Percentiles rank a stretch among this genome's conserved stretches.
Evolutionary conservation across 352 stramenopile genomes (phyloP).

Genomic region (Thraustotheca clavata): DNA sequence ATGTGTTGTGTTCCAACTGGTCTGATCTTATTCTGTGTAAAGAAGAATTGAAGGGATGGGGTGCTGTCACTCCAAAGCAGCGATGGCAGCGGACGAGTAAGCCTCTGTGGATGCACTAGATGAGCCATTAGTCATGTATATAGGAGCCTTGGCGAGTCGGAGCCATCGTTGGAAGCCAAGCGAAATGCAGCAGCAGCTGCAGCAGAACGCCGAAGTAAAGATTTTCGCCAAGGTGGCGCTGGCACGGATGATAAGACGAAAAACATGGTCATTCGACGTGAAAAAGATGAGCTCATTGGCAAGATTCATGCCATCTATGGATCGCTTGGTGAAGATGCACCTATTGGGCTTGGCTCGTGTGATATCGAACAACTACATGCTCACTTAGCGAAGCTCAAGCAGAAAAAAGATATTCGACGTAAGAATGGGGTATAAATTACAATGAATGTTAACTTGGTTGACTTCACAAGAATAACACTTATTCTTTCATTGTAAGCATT

Average conservation of each 20-base stretch:
- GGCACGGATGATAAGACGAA: slow-evolving; percentile 56
- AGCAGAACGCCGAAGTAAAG: slow-evolving; percentile 49
- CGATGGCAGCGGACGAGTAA: background rate
- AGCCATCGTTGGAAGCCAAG: slow-evolving; percentile 61
- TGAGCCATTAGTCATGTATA: slow-evolving; percentile 11
- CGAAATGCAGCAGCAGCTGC: slow-evolving; percentile 45
- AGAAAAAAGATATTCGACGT: slow-evolving; percentile 12
- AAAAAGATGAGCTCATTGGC: slow-evolving; percentile 80
- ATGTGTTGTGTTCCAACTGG: background rate
- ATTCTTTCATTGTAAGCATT: too few relatives aligned
- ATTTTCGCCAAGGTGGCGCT: slow-evolving; percentile 70
- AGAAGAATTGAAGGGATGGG: background rate
- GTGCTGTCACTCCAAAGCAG: background rate
- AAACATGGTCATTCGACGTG: slow-evolving; percentile 47
- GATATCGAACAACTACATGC: slow-evolving; percentile 64
- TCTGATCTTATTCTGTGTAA: background rate
- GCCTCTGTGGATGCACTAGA: background rate
- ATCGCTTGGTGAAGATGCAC: slow-evolving; percentile 60
- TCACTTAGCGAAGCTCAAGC: slow-evolving; percentile 49
- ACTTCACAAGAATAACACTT: too few relatives aligned
- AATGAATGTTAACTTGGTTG: too few relatives aligned
- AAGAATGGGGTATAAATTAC: background rate
- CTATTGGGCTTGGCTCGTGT: slow-evolving; percentile 72
- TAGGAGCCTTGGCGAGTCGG: slow-evolving; percentile 15
- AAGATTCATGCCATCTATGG: slow-evolving; percentile 73